These are phyloP conservation scores for Penicillium sclerotiorum DNA, from an alignment of 2,329 filamentous ascomycete species.

Conservation along the genomic window DNA sequence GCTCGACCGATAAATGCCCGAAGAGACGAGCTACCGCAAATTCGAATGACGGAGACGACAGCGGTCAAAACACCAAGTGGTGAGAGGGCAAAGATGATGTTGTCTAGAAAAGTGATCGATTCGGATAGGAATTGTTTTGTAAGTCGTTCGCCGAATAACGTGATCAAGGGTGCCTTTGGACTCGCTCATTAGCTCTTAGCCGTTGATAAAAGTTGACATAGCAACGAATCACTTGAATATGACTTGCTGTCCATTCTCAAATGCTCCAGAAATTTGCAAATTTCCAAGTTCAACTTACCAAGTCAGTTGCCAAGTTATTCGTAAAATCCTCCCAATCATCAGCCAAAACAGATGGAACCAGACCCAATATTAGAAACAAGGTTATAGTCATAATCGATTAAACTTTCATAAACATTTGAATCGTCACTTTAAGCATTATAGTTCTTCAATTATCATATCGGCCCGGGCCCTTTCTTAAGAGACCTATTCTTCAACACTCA, in stretches of 20 bases:
- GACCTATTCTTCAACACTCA: neutral
- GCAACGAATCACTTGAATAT: too few species aligned
- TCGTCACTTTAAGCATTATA: constrained; percentile 8
- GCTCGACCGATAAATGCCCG: constrained; percentile 51
- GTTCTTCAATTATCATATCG: constrained; percentile 1
- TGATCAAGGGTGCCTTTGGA: constrained; percentile 38
- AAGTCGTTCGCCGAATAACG: constrained; percentile 51
- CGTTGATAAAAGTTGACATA: too few species aligned
- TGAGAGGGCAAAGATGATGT: constrained; percentile 51
- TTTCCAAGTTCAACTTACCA: too few species aligned
- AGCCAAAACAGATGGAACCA: constrained; percentile 26
- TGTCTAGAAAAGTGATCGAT: constrained; percentile 44
- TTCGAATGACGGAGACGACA: constrained; percentile 49
- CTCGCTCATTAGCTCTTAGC: neutral
- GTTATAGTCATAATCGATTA: neutral
- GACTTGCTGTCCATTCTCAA: too few species aligned
- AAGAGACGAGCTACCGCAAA: constrained; percentile 48
- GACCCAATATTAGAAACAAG: constrained; percentile 19
- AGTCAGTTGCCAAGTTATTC: constrained; percentile 43
- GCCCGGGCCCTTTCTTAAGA: neutral
- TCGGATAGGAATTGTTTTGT: constrained; percentile 55
- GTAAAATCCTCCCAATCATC: constrained; percentile 42
- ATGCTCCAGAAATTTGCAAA: too few species aligned
- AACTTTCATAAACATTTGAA: neutral
- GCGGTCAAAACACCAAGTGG: constrained; percentile 52